Conservation (phyloP, 2,329 filamentous ascomycete species). For the Aspergillus floridensis region DNA sequence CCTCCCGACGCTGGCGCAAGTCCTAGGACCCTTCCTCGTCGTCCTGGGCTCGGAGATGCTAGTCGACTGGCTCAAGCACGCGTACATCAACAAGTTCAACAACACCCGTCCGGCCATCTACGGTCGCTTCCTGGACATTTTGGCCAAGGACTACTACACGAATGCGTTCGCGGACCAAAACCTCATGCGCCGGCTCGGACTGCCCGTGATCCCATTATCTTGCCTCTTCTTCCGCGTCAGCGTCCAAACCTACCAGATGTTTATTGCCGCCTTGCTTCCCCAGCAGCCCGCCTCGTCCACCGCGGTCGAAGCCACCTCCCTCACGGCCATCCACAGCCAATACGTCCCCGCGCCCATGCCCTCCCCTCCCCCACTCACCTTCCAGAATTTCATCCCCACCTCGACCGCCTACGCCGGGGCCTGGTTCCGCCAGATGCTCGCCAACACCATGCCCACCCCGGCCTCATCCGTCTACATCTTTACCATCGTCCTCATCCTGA, state of each 20-base stretch:
- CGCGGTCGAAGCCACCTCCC: conserved; percentile 35
- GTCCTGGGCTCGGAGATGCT: conserved; percentile 95
- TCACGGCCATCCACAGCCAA: conserved; percentile 45
- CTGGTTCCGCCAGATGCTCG: conserved; percentile 40
- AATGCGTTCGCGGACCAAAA: conserved; percentile 92
- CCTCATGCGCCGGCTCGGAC: conserved; percentile 79
- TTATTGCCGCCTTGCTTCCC: conserved; percentile 81
- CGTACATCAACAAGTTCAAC: conserved; percentile 98
- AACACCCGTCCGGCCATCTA: conserved; percentile 92
- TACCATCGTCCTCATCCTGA: conserved; percentile 81
- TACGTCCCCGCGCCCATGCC: conserved; percentile 62
- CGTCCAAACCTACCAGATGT: conserved; percentile 97
- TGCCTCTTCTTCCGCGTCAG: conserved; percentile 93
- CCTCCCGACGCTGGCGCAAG: conserved; percentile 61
- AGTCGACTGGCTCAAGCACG: conserved; percentile 95
- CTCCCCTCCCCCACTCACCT: conserved; percentile 60
- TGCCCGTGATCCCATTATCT: conserved; percentile 87
- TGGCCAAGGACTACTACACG: conserved; percentile 97
- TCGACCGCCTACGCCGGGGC: conserved; percentile 52
- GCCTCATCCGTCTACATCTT: conserved; percentile 43
- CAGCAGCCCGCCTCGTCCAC: conserved; percentile 57
- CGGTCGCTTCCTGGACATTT: conserved; percentile 81
- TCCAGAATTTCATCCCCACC: conserved; percentile 52
- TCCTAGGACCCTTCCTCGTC: conserved; percentile 87
- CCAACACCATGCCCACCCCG: conserved; percentile 44